Conservation (phyloP, 345 rosid genomes). For the Eutrema heterophyllum region DNA sequence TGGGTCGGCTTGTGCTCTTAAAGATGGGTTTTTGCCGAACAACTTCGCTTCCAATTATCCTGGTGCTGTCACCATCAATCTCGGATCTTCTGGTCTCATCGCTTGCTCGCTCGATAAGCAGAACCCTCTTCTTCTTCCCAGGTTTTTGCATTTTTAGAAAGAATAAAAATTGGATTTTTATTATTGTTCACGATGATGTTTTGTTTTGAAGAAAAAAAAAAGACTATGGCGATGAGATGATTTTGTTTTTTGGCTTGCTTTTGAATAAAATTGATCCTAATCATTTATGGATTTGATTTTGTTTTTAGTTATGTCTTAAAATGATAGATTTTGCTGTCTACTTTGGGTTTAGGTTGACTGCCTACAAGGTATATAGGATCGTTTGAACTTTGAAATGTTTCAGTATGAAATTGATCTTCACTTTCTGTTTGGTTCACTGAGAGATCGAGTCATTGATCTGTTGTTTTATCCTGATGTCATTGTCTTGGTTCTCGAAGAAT, state of each 20-base stretch:
- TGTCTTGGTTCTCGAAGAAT: background rate
- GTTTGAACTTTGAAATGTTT: background rate
- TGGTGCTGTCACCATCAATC: conserved; percentile 57
- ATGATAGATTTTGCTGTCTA: background rate
- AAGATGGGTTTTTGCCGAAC: conserved; percentile 58
- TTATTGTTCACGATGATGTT: background rate
- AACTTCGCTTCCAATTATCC: conserved; percentile 55
- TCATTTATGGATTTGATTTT: background rate
- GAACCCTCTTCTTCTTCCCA: conserved; percentile 88
- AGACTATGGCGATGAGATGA: background rate
- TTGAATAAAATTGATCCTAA: background rate
- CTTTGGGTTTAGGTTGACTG: background rate
- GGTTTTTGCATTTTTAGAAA: conserved; percentile 32
- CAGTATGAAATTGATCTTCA: background rate
- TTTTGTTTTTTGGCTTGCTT: background rate
- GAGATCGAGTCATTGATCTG: background rate
- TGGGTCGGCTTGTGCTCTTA: conserved; percentile 48
- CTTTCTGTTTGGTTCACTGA: background rate
- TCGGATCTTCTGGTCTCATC: conserved; percentile 70
- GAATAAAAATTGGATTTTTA: background rate
- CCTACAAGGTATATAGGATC: background rate
- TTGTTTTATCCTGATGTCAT: background rate
- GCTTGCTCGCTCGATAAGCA: conserved; percentile 67
- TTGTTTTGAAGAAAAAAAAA: background rate
- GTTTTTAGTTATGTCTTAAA: background rate